Conservation (phyloP, 2,329 filamentous ascomycete genomes). For the Paradendryphiella salina region DNA sequence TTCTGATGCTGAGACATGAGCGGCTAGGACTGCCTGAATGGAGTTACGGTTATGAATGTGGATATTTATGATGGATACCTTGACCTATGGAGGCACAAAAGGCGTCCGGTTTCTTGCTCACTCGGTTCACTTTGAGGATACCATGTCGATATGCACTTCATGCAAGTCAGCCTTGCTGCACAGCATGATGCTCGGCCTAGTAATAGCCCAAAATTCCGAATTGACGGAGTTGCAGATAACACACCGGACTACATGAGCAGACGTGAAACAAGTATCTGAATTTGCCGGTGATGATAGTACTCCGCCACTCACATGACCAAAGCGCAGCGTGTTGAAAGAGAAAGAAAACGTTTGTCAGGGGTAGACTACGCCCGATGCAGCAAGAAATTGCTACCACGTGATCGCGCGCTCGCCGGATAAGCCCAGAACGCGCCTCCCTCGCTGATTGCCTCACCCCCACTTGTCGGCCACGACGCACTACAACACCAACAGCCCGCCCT, state of each 20-base stretch:
- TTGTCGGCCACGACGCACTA: constrained; percentile 1
- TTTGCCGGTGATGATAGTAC: not conserved
- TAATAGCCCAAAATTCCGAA: too few relatives aligned
- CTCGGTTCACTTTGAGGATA: too few relatives aligned
- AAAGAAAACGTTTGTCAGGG: constrained; percentile 4
- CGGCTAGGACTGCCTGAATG: not conserved
- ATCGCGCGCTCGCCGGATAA: constrained; percentile 20
- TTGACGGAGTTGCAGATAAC: too few relatives aligned
- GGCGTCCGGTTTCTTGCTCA: too few relatives aligned
- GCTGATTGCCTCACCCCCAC: constrained; percentile 13
- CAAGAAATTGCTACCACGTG: constrained; percentile 40
- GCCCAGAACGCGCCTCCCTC: constrained; percentile 21
- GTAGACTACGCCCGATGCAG: constrained; percentile 11
- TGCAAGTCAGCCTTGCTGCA: too few relatives aligned
- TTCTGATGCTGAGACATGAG: not conserved
- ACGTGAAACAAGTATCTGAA: too few relatives aligned
- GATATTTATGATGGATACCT: not conserved
- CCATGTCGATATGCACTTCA: too few relatives aligned
- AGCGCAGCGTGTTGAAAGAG: not conserved
- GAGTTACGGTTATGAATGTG: not conserved
- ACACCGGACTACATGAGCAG: too few relatives aligned
- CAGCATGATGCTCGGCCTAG: too few relatives aligned
- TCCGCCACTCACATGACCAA: not conserved
- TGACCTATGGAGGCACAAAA: too few relatives aligned
- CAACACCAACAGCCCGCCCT: not conserved